Conservation (phyloP, 208 protist genomes). For the Acanthamoeba polyphaga region DNA sequence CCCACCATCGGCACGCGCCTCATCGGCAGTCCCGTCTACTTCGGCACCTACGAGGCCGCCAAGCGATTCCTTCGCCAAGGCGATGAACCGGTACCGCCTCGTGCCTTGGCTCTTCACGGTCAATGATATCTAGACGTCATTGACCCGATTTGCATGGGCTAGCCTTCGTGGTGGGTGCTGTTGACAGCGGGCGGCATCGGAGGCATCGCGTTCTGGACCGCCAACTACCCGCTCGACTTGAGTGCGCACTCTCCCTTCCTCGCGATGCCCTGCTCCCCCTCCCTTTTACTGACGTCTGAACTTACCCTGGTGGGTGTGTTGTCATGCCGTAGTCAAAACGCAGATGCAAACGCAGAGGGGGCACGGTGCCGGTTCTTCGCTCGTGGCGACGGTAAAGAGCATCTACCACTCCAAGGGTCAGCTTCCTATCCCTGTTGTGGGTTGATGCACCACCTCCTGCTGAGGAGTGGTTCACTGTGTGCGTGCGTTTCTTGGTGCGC, state of each 20-base stretch:
- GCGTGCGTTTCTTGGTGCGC: background rate
- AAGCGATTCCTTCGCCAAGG: background rate
- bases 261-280: background rate
- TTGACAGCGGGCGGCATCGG: constrained; percentile 11
- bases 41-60: constrained; percentile 45
- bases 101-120: background rate
- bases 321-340: background rate
- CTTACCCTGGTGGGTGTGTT: too few species aligned
- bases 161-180: constrained; percentile 20
- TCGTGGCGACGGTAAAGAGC: background rate
- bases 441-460: background rate
- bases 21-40: constrained; percentile 72
- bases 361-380: background rate
- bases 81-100: background rate
- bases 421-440: background rate
- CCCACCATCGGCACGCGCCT: constrained; percentile 75
- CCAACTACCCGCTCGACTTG: constrained; percentile 33
- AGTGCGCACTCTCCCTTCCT: background rate
- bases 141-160: background rate
- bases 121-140: background rate
- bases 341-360: constrained; percentile 8
- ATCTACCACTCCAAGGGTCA: constrained; percentile 6
- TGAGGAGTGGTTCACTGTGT: background rate
- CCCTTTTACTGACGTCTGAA: too few species aligned
- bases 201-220: constrained; percentile 37